Conservation (phyloP, 139 green algal species). For the Picochlorum sp. region DNA sequence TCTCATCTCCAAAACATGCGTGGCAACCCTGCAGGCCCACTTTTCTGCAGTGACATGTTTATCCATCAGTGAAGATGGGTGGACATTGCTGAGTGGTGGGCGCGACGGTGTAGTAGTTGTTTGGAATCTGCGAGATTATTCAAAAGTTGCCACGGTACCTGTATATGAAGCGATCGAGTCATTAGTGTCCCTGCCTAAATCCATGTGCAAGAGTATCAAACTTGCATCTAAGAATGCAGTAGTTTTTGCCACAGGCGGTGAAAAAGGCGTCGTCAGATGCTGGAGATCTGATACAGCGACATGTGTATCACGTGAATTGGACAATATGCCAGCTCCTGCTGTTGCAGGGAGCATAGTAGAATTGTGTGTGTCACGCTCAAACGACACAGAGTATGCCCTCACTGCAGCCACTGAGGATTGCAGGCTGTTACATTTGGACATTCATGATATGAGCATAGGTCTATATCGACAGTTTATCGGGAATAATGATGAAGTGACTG, state of each 20-base stretch:
- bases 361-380: slow-evolving; percentile 42
- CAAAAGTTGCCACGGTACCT: slow-evolving; percentile 58
- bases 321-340: slow-evolving; percentile 1
- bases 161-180: slow-evolving; percentile 85
- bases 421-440: slow-evolving; percentile 50
- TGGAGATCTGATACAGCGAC: slow-evolving; percentile 62
- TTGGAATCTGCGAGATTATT: slow-evolving; percentile 64
- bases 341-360: slow-evolving; percentile 41
- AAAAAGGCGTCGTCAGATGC: slow-evolving; percentile 56
- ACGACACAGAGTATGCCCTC: slow-evolving; percentile 17
- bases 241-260: slow-evolving; percentile 76
- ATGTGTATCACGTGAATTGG: slow-evolving; percentile 27
- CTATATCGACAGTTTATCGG: slow-evolving; percentile 74
- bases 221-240: neutral
- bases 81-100: slow-evolving; percentile 46
- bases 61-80: slow-evolving; percentile 58
- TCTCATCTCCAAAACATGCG: slow-evolving; percentile 58
- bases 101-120: slow-evolving; percentile 64
- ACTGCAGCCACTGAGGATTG: slow-evolving; percentile 67
- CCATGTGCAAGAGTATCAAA: neutral
- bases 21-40: slow-evolving; percentile 51
- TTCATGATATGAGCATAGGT: slow-evolving; percentile 3
- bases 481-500: slow-evolving; percentile 88
- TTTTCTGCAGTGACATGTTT: slow-evolving; percentile 77
- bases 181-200: slow-evolving; percentile 16